phyloP scores from a whole-genome alignment of 345 rosid genomes.

The Fremontodendron californicum region DNA sequence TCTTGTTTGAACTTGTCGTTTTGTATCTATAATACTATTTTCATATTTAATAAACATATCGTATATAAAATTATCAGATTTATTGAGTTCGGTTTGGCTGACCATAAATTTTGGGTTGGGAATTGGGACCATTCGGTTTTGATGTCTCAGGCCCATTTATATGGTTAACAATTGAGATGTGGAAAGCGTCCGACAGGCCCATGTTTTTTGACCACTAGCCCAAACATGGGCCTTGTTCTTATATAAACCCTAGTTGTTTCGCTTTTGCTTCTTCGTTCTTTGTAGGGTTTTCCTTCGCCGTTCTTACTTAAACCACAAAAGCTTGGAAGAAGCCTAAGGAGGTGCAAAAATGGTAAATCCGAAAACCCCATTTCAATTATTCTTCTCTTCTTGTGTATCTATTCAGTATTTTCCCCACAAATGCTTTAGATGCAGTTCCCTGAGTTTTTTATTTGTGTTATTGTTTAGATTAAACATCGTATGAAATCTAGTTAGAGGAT shows the following conservation, averaged over 20 bases:
- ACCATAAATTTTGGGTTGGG: too few species aligned
- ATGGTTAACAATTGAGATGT: not conserved
- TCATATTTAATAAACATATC: too few species aligned
- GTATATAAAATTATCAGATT: too few species aligned
- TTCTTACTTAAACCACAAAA: not conserved
- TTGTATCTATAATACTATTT: too few species aligned
- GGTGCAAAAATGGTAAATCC: conserved; percentile 2
- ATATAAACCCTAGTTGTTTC: not conserved
- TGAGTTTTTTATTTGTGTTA: not conserved
- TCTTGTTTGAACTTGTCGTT: too few species aligned
- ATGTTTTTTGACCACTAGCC: not conserved
- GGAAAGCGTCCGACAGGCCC: not conserved
- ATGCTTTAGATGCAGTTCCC: not conserved
- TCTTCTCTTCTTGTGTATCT: not conserved
- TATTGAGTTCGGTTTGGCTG: too few species aligned
- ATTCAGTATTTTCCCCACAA: not conserved
- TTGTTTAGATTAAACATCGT: not conserved
- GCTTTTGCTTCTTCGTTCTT: not conserved
- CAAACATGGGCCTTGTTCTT: not conserved
- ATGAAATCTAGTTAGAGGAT: not conserved
- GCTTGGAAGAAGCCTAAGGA: not conserved
- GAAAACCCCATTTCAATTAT: not conserved
- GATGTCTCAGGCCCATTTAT: not conserved
- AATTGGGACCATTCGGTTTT: not conserved
- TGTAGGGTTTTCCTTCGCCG: conserved; percentile 7